phyloP scores from a whole-genome alignment of 2,329 filamentous ascomycete genomes.

The Cladophialophora bantiana region DNA sequence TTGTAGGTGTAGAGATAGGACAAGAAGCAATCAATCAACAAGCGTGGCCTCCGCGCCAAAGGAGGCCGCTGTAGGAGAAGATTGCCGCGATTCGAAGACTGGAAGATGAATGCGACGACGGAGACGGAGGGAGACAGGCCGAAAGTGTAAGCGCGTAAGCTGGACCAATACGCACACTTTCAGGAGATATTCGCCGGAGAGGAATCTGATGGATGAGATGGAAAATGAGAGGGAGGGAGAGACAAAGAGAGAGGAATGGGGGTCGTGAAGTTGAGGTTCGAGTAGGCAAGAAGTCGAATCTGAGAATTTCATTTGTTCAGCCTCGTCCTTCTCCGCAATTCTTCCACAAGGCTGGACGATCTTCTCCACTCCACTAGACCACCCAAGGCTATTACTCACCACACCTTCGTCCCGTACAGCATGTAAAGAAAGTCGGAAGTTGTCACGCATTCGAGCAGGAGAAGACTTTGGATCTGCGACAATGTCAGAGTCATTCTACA shows the following conservation, averaged over 20 bases:
- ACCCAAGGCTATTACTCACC: not conserved
- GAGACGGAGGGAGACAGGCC: not conserved
- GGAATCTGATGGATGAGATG: not conserved
- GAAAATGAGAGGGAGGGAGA: not conserved
- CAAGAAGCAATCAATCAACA: not conserved
- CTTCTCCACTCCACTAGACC: not conserved
- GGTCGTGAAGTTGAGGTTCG: not conserved
- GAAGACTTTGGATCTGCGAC: not conserved
- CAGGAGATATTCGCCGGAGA: not conserved
- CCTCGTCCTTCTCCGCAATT: slow-evolving; percentile 28
- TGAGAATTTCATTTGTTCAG: slow-evolving; percentile 4
- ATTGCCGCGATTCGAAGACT: not conserved
- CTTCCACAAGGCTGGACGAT: slow-evolving; percentile 29
- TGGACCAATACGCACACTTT: not conserved
- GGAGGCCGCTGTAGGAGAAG: not conserved
- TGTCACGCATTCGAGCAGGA: not conserved
- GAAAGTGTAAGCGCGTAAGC: not conserved
- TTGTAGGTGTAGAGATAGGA: slow-evolving; percentile 1
- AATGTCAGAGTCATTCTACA: slow-evolving; percentile 37
- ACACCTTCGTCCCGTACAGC: not conserved
- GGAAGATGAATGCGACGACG: not conserved
- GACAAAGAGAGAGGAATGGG: not conserved
- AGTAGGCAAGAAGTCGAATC: not conserved
- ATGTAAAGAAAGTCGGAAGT: not conserved
- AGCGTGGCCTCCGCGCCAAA: not conserved